Base-by-base conservation (phyloP, 805 yeast species). In the Yamadazyma ubonensis region DNA sequence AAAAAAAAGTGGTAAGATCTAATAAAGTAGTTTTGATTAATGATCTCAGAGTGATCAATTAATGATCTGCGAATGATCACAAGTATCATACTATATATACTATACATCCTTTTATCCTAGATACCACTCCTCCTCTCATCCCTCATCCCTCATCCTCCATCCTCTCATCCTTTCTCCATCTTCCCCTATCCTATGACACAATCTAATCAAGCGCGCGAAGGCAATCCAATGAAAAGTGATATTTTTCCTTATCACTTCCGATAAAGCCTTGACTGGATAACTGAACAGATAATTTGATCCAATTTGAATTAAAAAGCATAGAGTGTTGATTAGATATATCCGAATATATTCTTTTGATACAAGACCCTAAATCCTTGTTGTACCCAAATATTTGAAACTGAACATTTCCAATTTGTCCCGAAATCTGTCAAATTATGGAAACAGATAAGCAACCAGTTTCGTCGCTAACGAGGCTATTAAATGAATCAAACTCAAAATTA, bases 381-480 rank as follows among this genome's bases (percentile, higher is more conserved):
- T n/a, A n/a, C n/a, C n/a, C n/a, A n/a, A n/a, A n/a, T n/a, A n/a
- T n/a, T n/a, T n/a, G n/a, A n/a, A n/a, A n/a, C n/a, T n/a, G n/a
- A n/a, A n/a, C n/a, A n/a, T n/a, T n/a, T n/a, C n/a, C n/a, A n/a
- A n/a, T n/a, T n/a, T n/a, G n/a, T n/a, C n/a, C n/a, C n/a, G n/a
- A n/a, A n/a, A n/a, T n/a, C n/a, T n/a, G n/a, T n/a, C n/a, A n/a
- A 18, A n/a, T 16, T 19, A 36, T 38, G 41, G 36, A 38, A 25
- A 14, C 28, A 4, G 31, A 31, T 15, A 39, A 22, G 23, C 15
- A 34, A 26, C 19, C 69, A 22, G 54, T 65, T 29, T 55, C 63
- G 39, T 60, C 70, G 15, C 57, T 65, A 48, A 65, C 71, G n/a
- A 50, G 66, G 38, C 60, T 65, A 12, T 52, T 65, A 44, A 61